Percentiles rank a stretch among this genome's conserved stretches.
phyloP scores from a whole-genome alignment of 352 stramenopile genomes.

The Pythium biforme region DNA sequence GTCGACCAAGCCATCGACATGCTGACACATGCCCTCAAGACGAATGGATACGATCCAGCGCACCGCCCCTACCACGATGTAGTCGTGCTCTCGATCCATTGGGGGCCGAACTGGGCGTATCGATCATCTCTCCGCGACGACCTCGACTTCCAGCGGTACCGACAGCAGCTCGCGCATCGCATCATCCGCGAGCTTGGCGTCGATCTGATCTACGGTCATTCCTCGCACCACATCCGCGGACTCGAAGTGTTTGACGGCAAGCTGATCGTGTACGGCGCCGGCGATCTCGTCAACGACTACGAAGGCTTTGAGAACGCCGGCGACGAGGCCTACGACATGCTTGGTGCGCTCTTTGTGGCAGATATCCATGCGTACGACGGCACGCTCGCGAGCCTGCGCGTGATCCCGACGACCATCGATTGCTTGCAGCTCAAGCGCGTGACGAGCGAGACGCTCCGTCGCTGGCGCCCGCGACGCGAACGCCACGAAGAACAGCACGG shows the following conservation, averaged over 20 bases:
- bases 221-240: conserved; percentile 43
- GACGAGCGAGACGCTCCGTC: conserved; percentile 7
- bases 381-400: conserved; percentile 23
- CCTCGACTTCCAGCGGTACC: conserved; percentile 23
- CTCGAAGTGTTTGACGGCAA: conserved; percentile 44
- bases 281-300: conserved; percentile 52
- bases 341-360: conserved; percentile 38
- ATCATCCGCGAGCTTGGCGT: conserved; percentile 38
- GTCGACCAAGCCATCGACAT: conserved; percentile 7
- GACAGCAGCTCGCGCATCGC: conserved; percentile 32
- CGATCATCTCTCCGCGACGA: conserved; percentile 12
- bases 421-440: conserved; percentile 33
- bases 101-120: conserved; percentile 42
- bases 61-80: conserved; percentile 23
- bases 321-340: conserved; percentile 36
- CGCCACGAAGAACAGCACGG: conserved; percentile 6
- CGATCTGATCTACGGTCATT: conserved; percentile 49
- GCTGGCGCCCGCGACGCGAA: conserved; percentile 18
- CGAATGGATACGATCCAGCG: conserved; percentile 20
- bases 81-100: conserved; percentile 41
- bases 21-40: conserved; percentile 19
- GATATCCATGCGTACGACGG: conserved; percentile 26
- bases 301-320: conserved; percentile 40
- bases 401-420: conserved; percentile 43
- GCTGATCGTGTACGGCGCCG: conserved; percentile 46